A percentile compares a stretch with the other conserved stretches of the same genome.
Conservation (phyloP, 225 moss, liverwort and hornwort genomes). For the Lunularia cruciata region DNA sequence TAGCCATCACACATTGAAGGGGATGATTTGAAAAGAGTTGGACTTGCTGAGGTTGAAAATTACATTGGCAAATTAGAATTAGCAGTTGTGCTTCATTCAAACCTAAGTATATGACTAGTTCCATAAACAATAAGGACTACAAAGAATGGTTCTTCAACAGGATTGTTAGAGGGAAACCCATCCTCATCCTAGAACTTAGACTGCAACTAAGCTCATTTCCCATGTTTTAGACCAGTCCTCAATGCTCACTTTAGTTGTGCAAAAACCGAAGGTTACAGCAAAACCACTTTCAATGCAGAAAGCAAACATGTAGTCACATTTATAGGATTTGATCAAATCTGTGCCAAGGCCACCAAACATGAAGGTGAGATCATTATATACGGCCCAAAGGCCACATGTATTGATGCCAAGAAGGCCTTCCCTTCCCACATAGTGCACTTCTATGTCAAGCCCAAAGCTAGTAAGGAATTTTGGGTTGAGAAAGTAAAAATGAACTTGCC, state of each 20-base stretch:
- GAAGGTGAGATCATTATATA: slow-evolving; percentile 70
- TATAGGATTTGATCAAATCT: slow-evolving; percentile 69
- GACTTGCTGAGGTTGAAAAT: slow-evolving; percentile 75
- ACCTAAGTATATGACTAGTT: slow-evolving; percentile 92
- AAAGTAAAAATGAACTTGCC: too few relatives aligned
- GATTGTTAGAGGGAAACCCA: slow-evolving; percentile 78
- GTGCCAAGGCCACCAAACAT: slow-evolving; percentile 62
- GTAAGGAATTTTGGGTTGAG: too few relatives aligned
- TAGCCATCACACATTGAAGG: slow-evolving; percentile 94
- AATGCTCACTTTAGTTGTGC: too few relatives aligned
- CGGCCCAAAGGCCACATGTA: slow-evolving; percentile 78
- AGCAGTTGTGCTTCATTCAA: too few relatives aligned
- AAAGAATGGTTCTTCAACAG: slow-evolving; percentile 98
- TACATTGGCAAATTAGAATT: slow-evolving; percentile 69
- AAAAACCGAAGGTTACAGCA: slow-evolving; percentile 69
- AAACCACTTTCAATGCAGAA: too few relatives aligned
- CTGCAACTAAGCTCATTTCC: slow-evolving; percentile 76
- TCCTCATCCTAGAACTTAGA: slow-evolving; percentile 73
- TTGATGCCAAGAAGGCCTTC: too few relatives aligned
- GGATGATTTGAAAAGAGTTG: slow-evolving; percentile 75
- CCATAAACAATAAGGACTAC: slow-evolving; percentile 91
- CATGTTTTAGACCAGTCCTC: slow-evolving; percentile 84
- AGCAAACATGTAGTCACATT: slow-evolving; percentile 71
- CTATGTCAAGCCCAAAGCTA: too few relatives aligned
- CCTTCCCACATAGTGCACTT: too few relatives aligned